Percentiles rank a stretch among this genome's conserved stretches.
phyloP scores from a whole-genome alignment of 208 protist genomes.

The Naegleria lovaniensis region DNA sequence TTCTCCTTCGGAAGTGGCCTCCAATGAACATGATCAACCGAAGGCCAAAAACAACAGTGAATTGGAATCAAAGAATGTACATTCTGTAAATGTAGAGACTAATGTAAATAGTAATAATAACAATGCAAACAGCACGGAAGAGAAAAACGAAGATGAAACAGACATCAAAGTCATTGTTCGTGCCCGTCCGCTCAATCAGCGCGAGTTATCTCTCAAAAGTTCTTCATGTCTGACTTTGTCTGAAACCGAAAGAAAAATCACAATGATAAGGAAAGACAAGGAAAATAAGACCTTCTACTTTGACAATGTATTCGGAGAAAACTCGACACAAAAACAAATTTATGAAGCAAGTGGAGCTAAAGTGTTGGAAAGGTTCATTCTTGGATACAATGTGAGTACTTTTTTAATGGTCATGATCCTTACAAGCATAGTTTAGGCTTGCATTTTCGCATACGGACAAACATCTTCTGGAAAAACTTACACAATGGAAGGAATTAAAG shows the following conservation, averaged over 20 bases:
- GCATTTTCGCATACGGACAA: conserved; percentile 80
- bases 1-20: no score
- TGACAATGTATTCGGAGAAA: conserved; percentile 2
- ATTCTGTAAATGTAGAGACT: no score
- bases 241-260: neutral
- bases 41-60: no score
- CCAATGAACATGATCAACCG: no score
- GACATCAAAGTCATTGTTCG: neutral
- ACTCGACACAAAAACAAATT: neutral
- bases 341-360: neutral
- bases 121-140: neutral
- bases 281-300: neutral
- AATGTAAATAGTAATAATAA: no score
- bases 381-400: neutral
- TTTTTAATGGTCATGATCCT: no score
- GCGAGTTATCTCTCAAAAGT: neutral
- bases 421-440: no score
- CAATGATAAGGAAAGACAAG: neutral
- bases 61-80: no score
- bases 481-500: conserved; percentile 68
- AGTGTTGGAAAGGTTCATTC: neutral
- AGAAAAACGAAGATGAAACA: neutral
- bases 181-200: neutral
- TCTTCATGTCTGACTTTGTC: neutral
- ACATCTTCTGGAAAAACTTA: conserved; percentile 77